phyloP scores from a whole-genome alignment of 1,284 basidiomycete genomes.

The Ceratobasidium sp. region DNA sequence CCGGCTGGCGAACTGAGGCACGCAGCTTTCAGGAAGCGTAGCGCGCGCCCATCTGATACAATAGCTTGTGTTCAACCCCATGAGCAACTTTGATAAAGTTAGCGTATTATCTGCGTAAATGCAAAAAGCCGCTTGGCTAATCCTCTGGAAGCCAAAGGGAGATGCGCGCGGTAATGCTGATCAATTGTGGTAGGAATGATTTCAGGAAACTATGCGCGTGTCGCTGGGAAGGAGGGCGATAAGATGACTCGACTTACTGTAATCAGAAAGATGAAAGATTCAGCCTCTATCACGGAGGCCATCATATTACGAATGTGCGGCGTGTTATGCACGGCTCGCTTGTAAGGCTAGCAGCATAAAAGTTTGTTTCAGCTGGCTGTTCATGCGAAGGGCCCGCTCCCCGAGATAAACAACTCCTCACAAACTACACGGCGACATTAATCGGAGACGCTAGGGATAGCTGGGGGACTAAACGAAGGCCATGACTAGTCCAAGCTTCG shows the following conservation, averaged over 20 bases:
- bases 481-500: slow-evolving; percentile 14
- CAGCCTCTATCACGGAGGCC: not conserved
- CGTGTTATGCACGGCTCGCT: not conserved
- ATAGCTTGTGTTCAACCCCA: not conserved
- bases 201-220: slow-evolving; percentile 3
- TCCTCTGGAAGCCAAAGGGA: not conserved
- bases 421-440: not conserved
- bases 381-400: not conserved
- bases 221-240: slow-evolving; percentile 2
- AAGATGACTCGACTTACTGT: slow-evolving; percentile 7
- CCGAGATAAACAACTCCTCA: slow-evolving; percentile 24
- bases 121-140: not conserved
- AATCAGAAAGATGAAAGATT: slow-evolving; percentile 1
- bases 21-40: slow-evolving; percentile 11
- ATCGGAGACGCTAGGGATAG: not conserved
- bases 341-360: not conserved
- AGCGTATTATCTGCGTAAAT: not conserved
- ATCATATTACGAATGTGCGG: slow-evolving; percentile 3
- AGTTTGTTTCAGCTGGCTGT: not conserved
- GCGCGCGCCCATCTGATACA: slow-evolving; percentile 12
- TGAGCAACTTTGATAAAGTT: slow-evolving; percentile 14
- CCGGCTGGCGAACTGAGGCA: slow-evolving; percentile 9
- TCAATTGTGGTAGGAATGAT: not conserved
- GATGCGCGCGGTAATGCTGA: slow-evolving; percentile 15
- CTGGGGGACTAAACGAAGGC: slow-evolving; percentile 19